phyloP scores from a whole-genome alignment of 2,329 filamentous ascomycete genomes.

The Curvularia lunata region DNA sequence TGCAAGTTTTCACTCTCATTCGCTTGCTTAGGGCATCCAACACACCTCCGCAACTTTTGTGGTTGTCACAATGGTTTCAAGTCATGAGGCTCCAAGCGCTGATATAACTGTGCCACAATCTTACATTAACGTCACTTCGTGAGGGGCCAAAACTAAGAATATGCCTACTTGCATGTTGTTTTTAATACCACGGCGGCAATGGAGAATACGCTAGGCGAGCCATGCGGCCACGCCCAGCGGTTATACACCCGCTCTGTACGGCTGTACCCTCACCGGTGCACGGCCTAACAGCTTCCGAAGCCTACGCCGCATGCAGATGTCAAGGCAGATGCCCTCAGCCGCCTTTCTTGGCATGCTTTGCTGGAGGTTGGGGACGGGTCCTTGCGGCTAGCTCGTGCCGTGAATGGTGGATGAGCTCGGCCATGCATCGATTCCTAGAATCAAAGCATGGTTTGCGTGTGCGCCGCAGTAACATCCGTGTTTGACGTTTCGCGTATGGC shows the following conservation, averaged over 20 bases:
- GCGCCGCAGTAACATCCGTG: conserved; percentile 29
- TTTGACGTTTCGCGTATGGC: conserved; percentile 31
- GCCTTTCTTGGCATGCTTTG: conserved; percentile 35
- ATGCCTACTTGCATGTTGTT: conserved; percentile 29
- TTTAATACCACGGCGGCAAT: conserved; percentile 34
- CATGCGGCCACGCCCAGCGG: conserved; percentile 35
- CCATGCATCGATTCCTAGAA: conserved; percentile 30
- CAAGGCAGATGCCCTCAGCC: conserved; percentile 34
- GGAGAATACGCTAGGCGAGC: conserved; percentile 22
- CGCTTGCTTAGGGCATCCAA: conserved; percentile 17
- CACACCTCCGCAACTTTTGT: conserved; percentile 9
- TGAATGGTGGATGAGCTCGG: conserved; percentile 35
- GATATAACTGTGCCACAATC: conserved; percentile 34
- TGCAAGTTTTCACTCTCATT: conserved; percentile 9
- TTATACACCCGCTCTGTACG: conserved; percentile 36
- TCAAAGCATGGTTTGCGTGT: conserved; percentile 30
- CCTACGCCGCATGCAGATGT: conserved; percentile 29
- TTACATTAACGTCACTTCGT: conserved; percentile 27
- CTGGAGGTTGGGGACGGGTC: conserved; percentile 26
- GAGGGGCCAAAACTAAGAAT: conserved; percentile 39
- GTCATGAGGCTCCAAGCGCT: conserved; percentile 31
- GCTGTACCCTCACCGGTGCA: conserved; percentile 27
- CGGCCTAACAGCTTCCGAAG: conserved; percentile 30
- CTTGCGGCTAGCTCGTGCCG: conserved; percentile 29
- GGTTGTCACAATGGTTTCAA: conserved; percentile 19